Percentiles rank a stretch among this genome's conserved stretches.
These are phyloP conservation scores for Centella asiatica DNA, from an alignment of 129 eudicot genomes.

Conservation along the genomic window DNA sequence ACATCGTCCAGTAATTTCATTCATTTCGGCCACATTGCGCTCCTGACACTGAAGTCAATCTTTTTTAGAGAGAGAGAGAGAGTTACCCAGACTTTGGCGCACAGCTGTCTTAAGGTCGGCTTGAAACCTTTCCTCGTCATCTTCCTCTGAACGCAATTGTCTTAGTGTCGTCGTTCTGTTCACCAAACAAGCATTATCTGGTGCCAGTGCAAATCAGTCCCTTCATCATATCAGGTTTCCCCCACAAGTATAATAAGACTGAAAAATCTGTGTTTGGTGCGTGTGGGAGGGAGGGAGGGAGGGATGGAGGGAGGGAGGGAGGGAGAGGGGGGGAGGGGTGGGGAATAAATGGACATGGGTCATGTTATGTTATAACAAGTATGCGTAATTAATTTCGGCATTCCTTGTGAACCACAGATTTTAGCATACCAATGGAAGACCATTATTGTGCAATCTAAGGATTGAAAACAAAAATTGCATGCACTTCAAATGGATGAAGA, in stretches of 20 bases:
- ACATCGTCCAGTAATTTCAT: no score
- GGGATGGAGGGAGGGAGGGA: no score
- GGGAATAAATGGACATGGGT: neutral
- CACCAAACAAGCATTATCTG: conserved; percentile 17
- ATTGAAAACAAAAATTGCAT: neutral
- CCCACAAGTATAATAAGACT: neutral
- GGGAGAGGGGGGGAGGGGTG: no score
- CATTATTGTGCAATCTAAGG: neutral
- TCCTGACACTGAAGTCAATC: no score
- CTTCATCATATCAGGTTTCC: conserved; percentile 13
- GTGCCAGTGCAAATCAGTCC: conserved; percentile 10
- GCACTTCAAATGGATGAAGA: neutral
- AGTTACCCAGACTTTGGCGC: conserved; percentile 79
- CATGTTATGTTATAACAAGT: neutral
- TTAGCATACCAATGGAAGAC: neutral
- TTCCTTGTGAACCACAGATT: neutral
- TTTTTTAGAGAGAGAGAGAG: neutral
- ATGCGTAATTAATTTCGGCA: neutral
- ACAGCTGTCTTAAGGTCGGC: conserved; percentile 90
- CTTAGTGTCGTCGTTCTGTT: conserved; percentile 20
- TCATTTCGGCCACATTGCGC: no score
- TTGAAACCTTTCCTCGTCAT: conserved; percentile 86
- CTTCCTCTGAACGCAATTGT: conserved; percentile 49
- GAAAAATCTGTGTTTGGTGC: neutral
- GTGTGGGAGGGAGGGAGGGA: no score